Evolutionary conservation across 2,329 filamentous ascomycete species (phyloP), one percentile per base, ranked within the genome.

Genomic region (Exophiala alcalophila): DNA sequence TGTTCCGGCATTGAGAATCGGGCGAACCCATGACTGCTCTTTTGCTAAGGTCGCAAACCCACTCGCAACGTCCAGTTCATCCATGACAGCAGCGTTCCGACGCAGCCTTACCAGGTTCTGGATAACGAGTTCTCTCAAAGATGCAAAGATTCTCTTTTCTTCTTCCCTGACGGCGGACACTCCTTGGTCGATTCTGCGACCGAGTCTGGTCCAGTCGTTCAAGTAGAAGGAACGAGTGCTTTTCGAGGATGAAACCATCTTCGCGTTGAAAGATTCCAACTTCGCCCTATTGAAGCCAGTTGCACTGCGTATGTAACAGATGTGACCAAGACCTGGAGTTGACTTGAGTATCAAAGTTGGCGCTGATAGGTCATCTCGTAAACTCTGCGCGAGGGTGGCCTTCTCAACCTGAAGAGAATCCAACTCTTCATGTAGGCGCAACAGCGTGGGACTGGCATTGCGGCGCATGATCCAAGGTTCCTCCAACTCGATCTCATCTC

Each of bases 21-120:
- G 92, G 0, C 91, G 78, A 1, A 81, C 74, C 55, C 92, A 80
- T 32, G 74, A 70, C 50, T 86, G 82, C 60, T 94, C 86, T 16
- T 73, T 63, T 2, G 92, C 90, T 2, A 97, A 73, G 4, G 73
- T 74, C 2, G 92, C 88, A 59, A 94, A 94, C 0, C 88, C 88
- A 41, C 86, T 87, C 2, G 85, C 79, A 25, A 98, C 84, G 65
- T 98, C 92, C 6, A 98, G 77, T 64, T 96, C 90, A 61, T 97
- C 91, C 14, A 98, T 78, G 1, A 95, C 84, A n/a, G 80, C 76
- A 8, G 91, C 90, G 63, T 96, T 97, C 44, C 85, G 84, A 4
- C 92, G 83, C 10, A 98, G 77, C 57, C 84, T 87, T 50, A 96
- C 80, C 3, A 98, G 76, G 56, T 90, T 91, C 32, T 77, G 68